These are phyloP conservation scores for Aspergillus sclerotiicarbonarius DNA, from an alignment of 495 filamentous ascomycete genomes.

Conservation along the genomic window DNA sequence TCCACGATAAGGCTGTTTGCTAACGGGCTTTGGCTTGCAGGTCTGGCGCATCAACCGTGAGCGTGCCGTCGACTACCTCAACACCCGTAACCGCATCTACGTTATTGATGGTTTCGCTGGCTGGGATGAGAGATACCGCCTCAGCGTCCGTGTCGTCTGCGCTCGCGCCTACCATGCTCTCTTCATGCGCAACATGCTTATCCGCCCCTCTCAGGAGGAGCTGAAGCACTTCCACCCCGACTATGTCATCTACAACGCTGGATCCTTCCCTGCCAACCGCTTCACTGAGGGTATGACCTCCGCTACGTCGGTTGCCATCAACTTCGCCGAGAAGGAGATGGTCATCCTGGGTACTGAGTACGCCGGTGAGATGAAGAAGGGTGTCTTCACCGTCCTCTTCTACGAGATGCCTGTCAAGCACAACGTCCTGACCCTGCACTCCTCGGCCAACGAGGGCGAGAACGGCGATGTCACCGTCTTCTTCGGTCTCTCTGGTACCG, in stretches of 20 bases:
- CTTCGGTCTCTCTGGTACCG: conserved; percentile 97
- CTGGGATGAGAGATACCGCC: conserved; percentile 98
- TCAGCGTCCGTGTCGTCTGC: conserved; percentile 96
- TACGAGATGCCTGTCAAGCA: conserved; percentile 99
- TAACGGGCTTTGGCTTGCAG: conserved; percentile 45
- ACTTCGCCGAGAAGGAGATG: conserved; percentile 91
- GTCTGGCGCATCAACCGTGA: conserved; percentile 99
- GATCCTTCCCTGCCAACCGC: conserved; percentile 96
- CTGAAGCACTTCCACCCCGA: conserved; percentile 96
- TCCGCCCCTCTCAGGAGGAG: conserved; percentile 85
- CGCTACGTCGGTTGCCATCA: conserved; percentile 80
- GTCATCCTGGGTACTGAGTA: conserved; percentile 99
- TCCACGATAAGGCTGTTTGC: conserved; percentile 18
- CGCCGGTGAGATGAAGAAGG: conserved; percentile 99
- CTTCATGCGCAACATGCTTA: conserved; percentile 99
- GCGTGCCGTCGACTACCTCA: conserved; percentile 97
- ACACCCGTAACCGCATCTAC: conserved; percentile 98
- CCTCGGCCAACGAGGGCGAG: conserved; percentile 86
- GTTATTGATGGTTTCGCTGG: conserved; percentile 96
- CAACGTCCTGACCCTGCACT: conserved; percentile 96
- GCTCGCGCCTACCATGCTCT: conserved; percentile 98
- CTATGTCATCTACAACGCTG: conserved; percentile 99
- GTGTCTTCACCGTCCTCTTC: conserved; percentile 97
- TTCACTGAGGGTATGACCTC: conserved; percentile 99
- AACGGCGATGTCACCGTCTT: conserved; percentile 94